phyloP scores from a whole-genome alignment of 805 yeast species.

The Starmera dryadoides region DNA sequence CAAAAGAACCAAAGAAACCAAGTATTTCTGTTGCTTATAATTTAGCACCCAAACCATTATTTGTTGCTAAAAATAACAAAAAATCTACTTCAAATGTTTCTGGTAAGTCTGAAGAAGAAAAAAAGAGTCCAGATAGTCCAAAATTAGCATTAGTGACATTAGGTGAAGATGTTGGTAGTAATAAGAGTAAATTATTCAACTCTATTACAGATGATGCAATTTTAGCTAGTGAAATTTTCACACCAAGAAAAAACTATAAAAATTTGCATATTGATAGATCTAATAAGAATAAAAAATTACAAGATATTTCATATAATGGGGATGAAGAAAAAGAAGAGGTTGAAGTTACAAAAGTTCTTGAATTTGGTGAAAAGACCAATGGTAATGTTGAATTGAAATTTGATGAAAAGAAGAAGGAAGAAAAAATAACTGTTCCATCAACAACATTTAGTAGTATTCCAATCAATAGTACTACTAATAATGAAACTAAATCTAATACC shows the following conservation, averaged over 20 bases:
- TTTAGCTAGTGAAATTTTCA: slow-evolving; percentile 62
- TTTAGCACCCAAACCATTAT: slow-evolving; percentile 57
- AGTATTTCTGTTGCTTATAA: slow-evolving; percentile 55
- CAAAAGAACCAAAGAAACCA: slow-evolving; percentile 47
- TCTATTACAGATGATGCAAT: slow-evolving; percentile 59
- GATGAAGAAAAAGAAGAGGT: not conserved
- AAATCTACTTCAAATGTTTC: not conserved
- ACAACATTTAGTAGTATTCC: too few relatives aligned
- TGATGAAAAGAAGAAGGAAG: not conserved
- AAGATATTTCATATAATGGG: not conserved
- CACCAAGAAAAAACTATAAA: slow-evolving; percentile 50
- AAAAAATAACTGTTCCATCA: too few relatives aligned
- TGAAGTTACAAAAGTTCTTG: not conserved
- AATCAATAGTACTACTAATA: not conserved
- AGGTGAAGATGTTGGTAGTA: slow-evolving; percentile 2
- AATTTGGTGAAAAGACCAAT: not conserved
- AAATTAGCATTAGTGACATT: slow-evolving; percentile 1
- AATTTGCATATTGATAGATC: slow-evolving; percentile 45
- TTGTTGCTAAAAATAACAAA: slow-evolving; percentile 23
- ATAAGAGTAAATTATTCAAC: slow-evolving; percentile 27
- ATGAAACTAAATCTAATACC: not conserved
- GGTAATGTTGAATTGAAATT: not conserved
- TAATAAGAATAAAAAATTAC: slow-evolving; percentile 1
- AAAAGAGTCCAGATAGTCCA: slow-evolving; percentile 1
- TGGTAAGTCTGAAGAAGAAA: not conserved